Evolutionary conservation across 768 basidiomycete genomes (phyloP).

Genomic region (Trametes meyenii): DNA sequence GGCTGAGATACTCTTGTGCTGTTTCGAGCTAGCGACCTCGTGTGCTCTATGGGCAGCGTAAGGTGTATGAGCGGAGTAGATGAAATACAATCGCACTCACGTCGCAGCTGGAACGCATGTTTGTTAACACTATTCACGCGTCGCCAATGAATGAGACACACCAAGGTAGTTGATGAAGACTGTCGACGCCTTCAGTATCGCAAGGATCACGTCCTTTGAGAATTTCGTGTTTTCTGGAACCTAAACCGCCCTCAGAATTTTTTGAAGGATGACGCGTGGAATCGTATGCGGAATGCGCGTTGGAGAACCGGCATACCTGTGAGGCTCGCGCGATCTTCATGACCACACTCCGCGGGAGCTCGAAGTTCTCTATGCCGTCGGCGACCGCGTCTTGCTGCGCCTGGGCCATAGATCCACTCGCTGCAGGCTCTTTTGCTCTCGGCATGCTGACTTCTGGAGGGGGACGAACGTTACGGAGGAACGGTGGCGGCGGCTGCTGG

Average conservation of each 20-base stretch:
- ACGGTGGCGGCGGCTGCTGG: neutral
- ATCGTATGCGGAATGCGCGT: neutral
- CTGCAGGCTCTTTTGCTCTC: constrained; percentile 57
- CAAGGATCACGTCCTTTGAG: constrained; percentile 86
- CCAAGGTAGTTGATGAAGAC: constrained; percentile 96
- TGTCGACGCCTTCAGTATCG: constrained; percentile 86
- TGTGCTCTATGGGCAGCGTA: constrained; percentile 61
- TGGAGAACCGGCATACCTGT: constrained; percentile 53
- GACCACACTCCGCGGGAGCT: constrained; percentile 82
- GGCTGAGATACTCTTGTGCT: constrained; percentile 87
- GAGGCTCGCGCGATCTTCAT: constrained; percentile 80
- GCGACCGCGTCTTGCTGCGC: constrained; percentile 80
- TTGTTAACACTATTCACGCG: constrained; percentile 7
- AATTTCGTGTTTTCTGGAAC: constrained; percentile 84
- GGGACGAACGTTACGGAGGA: neutral
- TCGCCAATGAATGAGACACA: constrained; percentile 40
- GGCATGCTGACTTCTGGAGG: constrained; percentile 51
- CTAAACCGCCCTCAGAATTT: constrained; percentile 41
- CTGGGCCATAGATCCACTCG: constrained; percentile 64
- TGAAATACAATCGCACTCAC: constrained; percentile 35
- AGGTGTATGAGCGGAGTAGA: neutral
- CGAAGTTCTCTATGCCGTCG: constrained; percentile 87
- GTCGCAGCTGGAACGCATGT: constrained; percentile 42
- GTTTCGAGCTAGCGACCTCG: constrained; percentile 81
- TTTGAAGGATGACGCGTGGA: neutral